Base-by-base conservation (phyloP, 306 rosid genomes). In the Trichosanthes cucumerina region DNA sequence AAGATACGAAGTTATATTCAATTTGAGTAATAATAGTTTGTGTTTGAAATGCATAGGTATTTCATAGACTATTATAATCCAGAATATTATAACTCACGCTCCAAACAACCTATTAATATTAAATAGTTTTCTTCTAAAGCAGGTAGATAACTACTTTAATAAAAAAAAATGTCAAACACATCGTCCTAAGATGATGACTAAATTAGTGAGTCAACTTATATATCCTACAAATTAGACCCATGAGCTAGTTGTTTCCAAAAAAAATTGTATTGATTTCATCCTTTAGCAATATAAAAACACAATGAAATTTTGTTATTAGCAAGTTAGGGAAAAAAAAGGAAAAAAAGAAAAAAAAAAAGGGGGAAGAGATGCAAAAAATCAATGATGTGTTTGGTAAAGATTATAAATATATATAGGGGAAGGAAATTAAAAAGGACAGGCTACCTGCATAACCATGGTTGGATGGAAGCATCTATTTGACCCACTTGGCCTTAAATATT, bases 391-490 rank as follows among this genome's bases (percentile, higher is more conserved):
- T 66, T 41, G 74, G 31, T 66, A 52, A 68, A 19, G 16, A 68
- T 4, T 36, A 68, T 39, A 68, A 39, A 69, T 59, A 57, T 36
- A 69, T 59, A 57, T 36, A n/a, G 23, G 31, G 21, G 75, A 65
- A 28, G 52, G 52, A 68, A 68, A 68, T 7, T 28, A 65, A 33
- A 36, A 36, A 14, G 24, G 41, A 13, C 38, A 62, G 38, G 21
- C n/a, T 31, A 26, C 11, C 38, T 31, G 26, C 12, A 38, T 19
- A 31, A 62, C 9, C n/a, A 60, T 64, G 71, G 71, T 64, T 10
- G 72, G 72, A 65, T 65, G 72, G 47, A 65, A 34, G 72, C 72
- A 65, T 65, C 72, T 36, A 65, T 65, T 65, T 65, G 47, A 26
- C 56, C 75, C 76, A 70, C 56, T 70, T 70, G 53, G 38, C 52